Base-by-base conservation (phyloP, 139 green algal genomes). In the Raphidocelis subcapitata region DNA sequence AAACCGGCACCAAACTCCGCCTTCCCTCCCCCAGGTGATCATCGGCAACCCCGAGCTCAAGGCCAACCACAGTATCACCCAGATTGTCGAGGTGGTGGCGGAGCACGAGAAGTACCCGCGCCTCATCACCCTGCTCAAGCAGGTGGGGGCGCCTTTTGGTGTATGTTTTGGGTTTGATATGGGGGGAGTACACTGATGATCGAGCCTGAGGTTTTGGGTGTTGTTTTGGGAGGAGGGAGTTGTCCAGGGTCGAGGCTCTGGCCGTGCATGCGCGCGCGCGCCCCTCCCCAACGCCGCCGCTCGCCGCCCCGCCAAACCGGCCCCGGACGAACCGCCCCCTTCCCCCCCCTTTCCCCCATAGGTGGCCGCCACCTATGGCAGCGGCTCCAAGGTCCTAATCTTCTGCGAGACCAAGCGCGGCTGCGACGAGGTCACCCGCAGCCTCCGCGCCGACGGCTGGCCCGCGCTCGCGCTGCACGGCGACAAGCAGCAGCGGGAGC, bases 381-480 rank as follows among this genome's bases (percentile, higher is more conserved):
- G 80, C 12, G 33, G 36, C 51, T 70, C 73, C 67, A 76, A 74
- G 33, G 85, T 92, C 37, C 81, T 95, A 26, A 85, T 98, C 41
- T 98, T 98, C 82, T 88, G 87, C 67, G 92, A 97, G 60, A 98
- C 93, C 62, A 98, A 98, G 83, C 84, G 89, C 21, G 84, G 85
- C 44, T 98, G 92, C 81, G 94, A 98, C 77, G 78, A 84, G 75
- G 76, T 98, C 33, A 96, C 91, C 2, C 77, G 89, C 35, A 84
- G 91, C 71, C 81, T 98, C 74, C 84, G 94, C 37, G 89, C 75
- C 65, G 93, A 97, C 63, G 87, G 90, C 55, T 97, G 87, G 85
- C 90, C 91, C 18, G 90, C 92, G 16, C 82, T 96, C 20, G 90
- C 87, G 35, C 90, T 97, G 72, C 93, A 97, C 79, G 95, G 95